Percentiles rank a stretch among this genome's conserved stretches.
These are phyloP conservation scores for Quercus tomentella DNA, from an alignment of 331 rosid species.

Conservation along the genomic window DNA sequence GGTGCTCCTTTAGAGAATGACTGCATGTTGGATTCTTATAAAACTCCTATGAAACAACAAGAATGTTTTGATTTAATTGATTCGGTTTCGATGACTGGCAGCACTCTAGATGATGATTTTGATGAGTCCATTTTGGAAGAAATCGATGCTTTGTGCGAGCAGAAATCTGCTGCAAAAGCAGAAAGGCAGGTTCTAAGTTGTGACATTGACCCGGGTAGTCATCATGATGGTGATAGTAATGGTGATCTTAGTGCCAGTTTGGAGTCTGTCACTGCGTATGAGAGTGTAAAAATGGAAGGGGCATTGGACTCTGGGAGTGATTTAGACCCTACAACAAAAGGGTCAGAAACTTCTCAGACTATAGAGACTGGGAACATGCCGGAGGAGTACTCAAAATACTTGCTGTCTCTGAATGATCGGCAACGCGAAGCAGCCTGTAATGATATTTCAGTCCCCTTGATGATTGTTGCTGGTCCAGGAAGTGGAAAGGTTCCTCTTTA, in stretches of 20 bases:
- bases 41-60: slow-evolving; percentile 43
- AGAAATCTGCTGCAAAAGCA: slow-evolving; percentile 41
- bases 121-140: slow-evolving; percentile 64
- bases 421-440: slow-evolving; percentile 89
- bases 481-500: slow-evolving; percentile 73
- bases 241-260: slow-evolving; percentile 12
- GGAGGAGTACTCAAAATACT: slow-evolving; percentile 62
- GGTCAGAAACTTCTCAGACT: slow-evolving; percentile 7
- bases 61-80: slow-evolving; percentile 22
- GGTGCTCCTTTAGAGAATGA: slow-evolving; percentile 8
- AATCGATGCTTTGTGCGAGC: slow-evolving; percentile 62
- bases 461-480: slow-evolving; percentile 96
- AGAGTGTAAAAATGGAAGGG: slow-evolving; percentile 23
- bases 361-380: slow-evolving; percentile 49
- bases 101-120: slow-evolving; percentile 52
- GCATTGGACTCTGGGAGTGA: slow-evolving; percentile 18
- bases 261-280: slow-evolving; percentile 7
- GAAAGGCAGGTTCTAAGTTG: slow-evolving; percentile 17
- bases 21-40: slow-evolving; percentile 25
- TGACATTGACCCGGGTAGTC: slow-evolving; percentile 6
- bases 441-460: slow-evolving; percentile 73
- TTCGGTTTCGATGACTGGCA: slow-evolving; percentile 27
- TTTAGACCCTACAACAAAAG: slow-evolving; percentile 25
- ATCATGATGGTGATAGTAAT: slow-evolving; percentile 11
- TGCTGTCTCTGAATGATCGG: slow-evolving; percentile 64